Evolutionary conservation across 2,329 filamentous ascomycete genomes (phyloP), one percentile per base, ranked within the genome.

Genomic region (Aschersonia sp.): DNA sequence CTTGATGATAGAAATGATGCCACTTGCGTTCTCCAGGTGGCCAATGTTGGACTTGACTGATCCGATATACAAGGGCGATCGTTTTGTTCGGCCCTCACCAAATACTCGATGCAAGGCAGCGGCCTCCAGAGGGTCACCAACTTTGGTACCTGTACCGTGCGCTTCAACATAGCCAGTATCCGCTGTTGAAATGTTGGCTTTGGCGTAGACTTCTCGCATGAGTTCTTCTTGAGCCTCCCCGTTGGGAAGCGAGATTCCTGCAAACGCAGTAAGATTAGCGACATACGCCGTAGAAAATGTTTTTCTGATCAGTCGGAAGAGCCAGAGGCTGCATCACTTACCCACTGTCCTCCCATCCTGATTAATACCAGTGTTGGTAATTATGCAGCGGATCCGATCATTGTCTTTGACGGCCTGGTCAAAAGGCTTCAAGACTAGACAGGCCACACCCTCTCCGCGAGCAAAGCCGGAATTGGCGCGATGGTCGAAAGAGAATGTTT

Each of bases 401-500:
- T 73, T 73, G 51, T 78, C 76, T 42, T 57, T 61, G 30, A 78
- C 56, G 2, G 78, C 78, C 50, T 74, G 67, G 35, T 71, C 66
- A 0, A 82, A 64, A 1, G 68, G 70, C 61, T 82, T 82, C 9
- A 83, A 57, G 9, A 81, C 57, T 3, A 83, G 53, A 45, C 73
- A 66, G 5, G 66, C 75, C 28, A 72, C 69, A 4, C 77, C 79
- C 53, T 83, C 79, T 6, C 77, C 80, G 7, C 79, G 70, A 0
- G 72, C 77, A 53, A 80, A 84, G 0, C 80, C 81, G 40, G 31
- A 53, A 28, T 58, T 44, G 45, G 56, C 58, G 48, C 57, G 45
- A 50, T 60, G 51, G 53, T 63, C 51, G 40, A 56, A 53, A 44
- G 73, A 73, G 45, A 68, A 70, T 10, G 70, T 77, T 32, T 69